Conservation (phyloP, 352 stramenopile genomes). For the Phytophthora lateralis region DNA sequence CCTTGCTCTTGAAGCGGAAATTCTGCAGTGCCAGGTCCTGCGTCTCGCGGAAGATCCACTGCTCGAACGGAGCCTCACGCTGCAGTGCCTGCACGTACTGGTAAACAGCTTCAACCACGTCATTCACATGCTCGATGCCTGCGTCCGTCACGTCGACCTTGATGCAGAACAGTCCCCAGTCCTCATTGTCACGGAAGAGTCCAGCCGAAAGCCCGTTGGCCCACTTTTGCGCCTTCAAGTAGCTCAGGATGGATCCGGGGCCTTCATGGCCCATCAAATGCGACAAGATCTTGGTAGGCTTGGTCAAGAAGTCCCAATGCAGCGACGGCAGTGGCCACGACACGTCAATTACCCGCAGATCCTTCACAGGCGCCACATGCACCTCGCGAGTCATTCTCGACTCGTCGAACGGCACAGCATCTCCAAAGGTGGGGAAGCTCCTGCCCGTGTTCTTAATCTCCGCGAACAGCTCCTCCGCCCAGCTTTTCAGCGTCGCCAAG, state of each 20-base stretch:
- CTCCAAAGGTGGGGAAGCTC: conserved; percentile 55
- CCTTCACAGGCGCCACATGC: conserved; percentile 70
- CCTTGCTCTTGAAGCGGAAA: conserved; percentile 84
- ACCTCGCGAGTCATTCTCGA: conserved; percentile 45
- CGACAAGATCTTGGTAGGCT: conserved; percentile 85
- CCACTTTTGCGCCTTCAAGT: conserved; percentile 87
- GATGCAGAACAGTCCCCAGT: conserved; percentile 70
- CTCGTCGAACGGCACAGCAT: conserved; percentile 59
- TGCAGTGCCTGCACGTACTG: conserved; percentile 71
- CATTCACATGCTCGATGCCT: conserved; percentile 63
- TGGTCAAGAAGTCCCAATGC: conserved; percentile 64
- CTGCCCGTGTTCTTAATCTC: conserved; percentile 77
- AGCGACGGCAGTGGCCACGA: conserved; percentile 71
- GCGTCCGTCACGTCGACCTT: conserved; percentile 74
- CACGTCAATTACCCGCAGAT: conserved; percentile 74
- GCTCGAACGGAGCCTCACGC: conserved; percentile 40
- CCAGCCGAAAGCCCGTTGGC: conserved; percentile 70
- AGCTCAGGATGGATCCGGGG: conserved; percentile 91
- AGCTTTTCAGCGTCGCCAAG: conserved; percentile 80
- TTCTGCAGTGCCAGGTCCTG: conserved; percentile 60
- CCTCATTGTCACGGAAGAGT: conserved; percentile 71
- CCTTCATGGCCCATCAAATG: conserved; percentile 96
- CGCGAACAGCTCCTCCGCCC: conserved; percentile 79
- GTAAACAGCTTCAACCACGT: conserved; percentile 68
- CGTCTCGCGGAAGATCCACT: conserved; percentile 77